A percentile compares a stretch with the other conserved stretches of the same genome.
phyloP scores from a whole-genome alignment of 495 filamentous ascomycete species.

The Neurospora africana region DNA sequence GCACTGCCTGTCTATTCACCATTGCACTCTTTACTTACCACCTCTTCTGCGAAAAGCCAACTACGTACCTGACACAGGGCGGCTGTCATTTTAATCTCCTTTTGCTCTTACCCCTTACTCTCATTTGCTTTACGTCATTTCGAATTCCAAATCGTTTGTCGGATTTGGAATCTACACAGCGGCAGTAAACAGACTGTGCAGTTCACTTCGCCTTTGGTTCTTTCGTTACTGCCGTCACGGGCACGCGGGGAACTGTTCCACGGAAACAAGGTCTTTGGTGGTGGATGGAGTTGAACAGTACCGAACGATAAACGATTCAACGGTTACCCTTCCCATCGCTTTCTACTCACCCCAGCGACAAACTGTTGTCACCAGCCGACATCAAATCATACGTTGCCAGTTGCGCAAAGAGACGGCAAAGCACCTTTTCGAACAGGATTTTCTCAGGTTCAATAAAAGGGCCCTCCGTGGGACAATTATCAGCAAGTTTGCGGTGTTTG shows the following conservation, averaged over 20 bases:
- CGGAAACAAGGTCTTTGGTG: not conserved
- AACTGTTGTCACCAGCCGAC: not conserved
- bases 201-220: not conserved
- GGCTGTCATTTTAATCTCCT: not conserved
- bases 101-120: not conserved
- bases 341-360: not conserved
- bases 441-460: not conserved
- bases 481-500: not conserved
- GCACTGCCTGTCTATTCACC: not conserved
- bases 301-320: not conserved
- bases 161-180: not conserved
- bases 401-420: not conserved
- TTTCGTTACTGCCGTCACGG: not conserved
- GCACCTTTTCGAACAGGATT: not conserved
- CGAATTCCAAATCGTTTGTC: not conserved
- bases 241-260: not conserved
- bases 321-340: not conserved
- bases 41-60: not conserved
- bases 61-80: not conserved
- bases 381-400: not conserved
- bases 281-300: not conserved
- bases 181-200: not conserved
- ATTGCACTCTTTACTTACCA: not conserved
- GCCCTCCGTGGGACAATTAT: not conserved
- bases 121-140: not conserved